Conservation (phyloP, 345 rosid species). For the Salix viminalis region DNA sequence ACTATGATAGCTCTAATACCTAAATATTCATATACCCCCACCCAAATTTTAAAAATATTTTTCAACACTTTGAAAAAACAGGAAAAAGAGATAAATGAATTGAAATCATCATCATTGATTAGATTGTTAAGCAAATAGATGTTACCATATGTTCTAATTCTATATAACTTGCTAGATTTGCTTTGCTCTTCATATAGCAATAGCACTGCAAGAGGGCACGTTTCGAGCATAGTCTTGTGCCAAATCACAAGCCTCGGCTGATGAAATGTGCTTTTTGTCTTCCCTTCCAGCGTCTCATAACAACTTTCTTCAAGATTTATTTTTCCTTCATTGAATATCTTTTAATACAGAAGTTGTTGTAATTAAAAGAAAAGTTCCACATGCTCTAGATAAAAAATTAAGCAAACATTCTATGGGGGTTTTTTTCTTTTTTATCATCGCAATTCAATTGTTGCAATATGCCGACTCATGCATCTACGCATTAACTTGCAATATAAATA, state of each 20-base stretch:
- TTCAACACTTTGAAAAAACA: neutral
- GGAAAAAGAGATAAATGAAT: too few relatives aligned
- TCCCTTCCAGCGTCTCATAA: neutral
- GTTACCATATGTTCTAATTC: neutral
- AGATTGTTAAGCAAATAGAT: neutral
- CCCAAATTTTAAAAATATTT: neutral
- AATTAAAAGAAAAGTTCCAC: neutral
- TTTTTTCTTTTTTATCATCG: too few relatives aligned
- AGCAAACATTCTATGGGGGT: neutral
- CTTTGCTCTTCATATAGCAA: neutral
- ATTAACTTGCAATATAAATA: neutral
- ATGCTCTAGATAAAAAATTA: neutral
- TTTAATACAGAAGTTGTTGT: neutral
- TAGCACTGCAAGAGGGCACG: neutral
- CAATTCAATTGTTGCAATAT: too few relatives aligned
- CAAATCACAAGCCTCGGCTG: neutral
- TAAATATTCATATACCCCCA: neutral
- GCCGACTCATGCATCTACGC: neutral
- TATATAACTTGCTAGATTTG: neutral
- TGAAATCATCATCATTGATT: neutral
- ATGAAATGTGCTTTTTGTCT: neutral
- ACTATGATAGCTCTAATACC: neutral
- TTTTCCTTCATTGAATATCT: neutral
- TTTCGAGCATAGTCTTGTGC: constrained; percentile 27
- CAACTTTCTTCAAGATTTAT: neutral